Evolutionary conservation across 257 asterid species (phyloP), one percentile per base, ranked within the genome.

Genomic region (Plantago elongata): DNA sequence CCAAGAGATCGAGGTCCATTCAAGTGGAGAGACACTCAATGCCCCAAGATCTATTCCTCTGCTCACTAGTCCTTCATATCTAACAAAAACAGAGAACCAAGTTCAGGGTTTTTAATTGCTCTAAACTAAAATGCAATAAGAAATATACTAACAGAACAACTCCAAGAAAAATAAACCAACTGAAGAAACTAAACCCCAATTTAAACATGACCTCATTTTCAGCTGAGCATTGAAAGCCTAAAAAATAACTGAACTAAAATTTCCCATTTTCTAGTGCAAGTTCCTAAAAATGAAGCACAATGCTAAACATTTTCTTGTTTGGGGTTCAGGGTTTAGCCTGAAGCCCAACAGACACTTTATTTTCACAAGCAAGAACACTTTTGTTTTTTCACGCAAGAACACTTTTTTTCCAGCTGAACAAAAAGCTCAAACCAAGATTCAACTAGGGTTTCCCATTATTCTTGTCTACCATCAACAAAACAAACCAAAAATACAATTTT

Each of bases 1-100:
- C 97, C 97, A 90, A 42, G 96, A 83, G 57, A 87, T 54, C 14
- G 97, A 85, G 14, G 97, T 87, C 97, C 96, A 83, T 50, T 72
- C 78, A 3, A 90, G 70, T 17, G 97, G 74, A 56, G 97, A 87
- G 45, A 87, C 67, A 4, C 64, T 73, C 15, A 45, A 58, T 54
- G 50, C 49, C 12, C 83, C 81, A 15, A 87, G 66, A 60, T 73
- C 73, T 45, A 90, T 83, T 9, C 84, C 74, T 40, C 54, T 55
- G 51, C 77, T 51, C 3, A 81, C 82, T 15, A 90, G 72, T 44
- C 83, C 84, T 77, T 79, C 84, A 17, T 78, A 87, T 70, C 96
- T 90, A 87, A 45, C 37, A 54, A 61, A 60, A 43, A 37, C 42
- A 45, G 54, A 14, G 7, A 56, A 22, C 17, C 30, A 18, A 22